Conservation (phyloP, 148 eudicot species). For the Rhododendron griersonianum region DNA sequence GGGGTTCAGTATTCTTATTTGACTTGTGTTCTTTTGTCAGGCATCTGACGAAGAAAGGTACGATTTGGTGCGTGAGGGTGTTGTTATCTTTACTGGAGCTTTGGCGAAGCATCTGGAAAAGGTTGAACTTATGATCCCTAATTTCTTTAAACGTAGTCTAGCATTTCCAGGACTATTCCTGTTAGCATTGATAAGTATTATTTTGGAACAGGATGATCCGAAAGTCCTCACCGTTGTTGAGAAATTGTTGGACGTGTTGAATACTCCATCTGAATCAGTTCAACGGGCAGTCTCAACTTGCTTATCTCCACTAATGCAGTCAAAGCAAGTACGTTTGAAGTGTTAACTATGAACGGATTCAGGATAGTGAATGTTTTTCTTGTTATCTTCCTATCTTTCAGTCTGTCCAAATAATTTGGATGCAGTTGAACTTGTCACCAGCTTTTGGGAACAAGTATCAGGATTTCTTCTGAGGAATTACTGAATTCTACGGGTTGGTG, state of each 20-base stretch:
- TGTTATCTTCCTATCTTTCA: neutral
- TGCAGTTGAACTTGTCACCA: neutral
- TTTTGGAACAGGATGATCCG: constrained; percentile 73
- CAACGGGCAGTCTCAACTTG: constrained; percentile 94
- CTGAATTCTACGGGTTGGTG: neutral
- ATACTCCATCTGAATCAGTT: constrained; percentile 98
- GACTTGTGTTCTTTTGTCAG: constrained; percentile 29
- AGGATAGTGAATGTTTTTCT: neutral
- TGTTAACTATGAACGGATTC: neutral
- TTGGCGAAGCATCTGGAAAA: constrained; percentile 87
- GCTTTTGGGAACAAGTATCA: neutral
- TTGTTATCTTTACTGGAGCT: constrained; percentile 95
- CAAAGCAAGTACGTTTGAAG: constrained; percentile 61
- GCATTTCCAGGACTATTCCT: neutral
- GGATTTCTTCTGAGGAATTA: neutral
- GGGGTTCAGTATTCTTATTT: neutral
- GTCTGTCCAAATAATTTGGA: neutral
- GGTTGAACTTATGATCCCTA: constrained; percentile 33
- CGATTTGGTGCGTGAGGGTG: constrained; percentile 98
- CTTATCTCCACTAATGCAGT: constrained; percentile 85
- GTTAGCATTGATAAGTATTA: neutral
- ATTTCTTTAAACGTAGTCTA: neutral
- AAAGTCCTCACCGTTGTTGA: constrained; percentile 92
- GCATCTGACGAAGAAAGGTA: constrained; percentile 88
- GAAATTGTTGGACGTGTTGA: constrained; percentile 83